Percentiles rank a stretch among this genome's conserved stretches.
These are phyloP conservation scores for Leishmania braziliensis DNA, from an alignment of 208 protist genomes.

Conservation along the genomic window DNA sequence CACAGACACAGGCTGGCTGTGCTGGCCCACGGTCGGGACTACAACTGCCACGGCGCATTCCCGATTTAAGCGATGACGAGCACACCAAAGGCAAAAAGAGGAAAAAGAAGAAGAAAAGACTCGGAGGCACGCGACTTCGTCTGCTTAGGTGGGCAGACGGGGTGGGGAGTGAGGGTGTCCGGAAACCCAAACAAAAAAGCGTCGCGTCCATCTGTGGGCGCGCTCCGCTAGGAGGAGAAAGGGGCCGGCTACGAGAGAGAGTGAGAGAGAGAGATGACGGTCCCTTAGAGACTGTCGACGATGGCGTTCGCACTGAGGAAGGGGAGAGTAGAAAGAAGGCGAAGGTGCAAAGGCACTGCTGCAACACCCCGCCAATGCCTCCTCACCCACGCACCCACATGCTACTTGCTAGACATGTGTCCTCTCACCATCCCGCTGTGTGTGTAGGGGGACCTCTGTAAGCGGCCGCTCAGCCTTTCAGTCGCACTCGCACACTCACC, in stretches of 20 bases:
- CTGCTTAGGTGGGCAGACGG: too few species aligned
- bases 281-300: background rate
- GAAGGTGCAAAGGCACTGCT: background rate
- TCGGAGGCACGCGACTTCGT: too few species aligned
- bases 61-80: too few species aligned
- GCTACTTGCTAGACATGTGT: background rate
- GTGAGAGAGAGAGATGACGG: background rate
- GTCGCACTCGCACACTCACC: background rate
- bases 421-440: background rate
- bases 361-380: background rate
- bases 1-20: background rate
- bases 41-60: background rate
- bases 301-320: background rate
- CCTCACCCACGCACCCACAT: background rate
- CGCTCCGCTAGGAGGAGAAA: too few species aligned
- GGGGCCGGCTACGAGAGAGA: background rate
- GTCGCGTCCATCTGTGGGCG: too few species aligned
- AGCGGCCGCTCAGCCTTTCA: background rate
- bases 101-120: too few species aligned
- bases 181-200: too few species aligned
- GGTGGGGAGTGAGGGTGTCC: too few species aligned
- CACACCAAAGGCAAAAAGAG: too few species aligned
- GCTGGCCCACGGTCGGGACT: background rate
- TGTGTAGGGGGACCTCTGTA: background rate
- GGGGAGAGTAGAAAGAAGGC: background rate